Percentiles rank a stretch among this genome's conserved stretches.
Conservation (phyloP, 345 rosid genomes). For the Eucalyptus coolabah region DNA sequence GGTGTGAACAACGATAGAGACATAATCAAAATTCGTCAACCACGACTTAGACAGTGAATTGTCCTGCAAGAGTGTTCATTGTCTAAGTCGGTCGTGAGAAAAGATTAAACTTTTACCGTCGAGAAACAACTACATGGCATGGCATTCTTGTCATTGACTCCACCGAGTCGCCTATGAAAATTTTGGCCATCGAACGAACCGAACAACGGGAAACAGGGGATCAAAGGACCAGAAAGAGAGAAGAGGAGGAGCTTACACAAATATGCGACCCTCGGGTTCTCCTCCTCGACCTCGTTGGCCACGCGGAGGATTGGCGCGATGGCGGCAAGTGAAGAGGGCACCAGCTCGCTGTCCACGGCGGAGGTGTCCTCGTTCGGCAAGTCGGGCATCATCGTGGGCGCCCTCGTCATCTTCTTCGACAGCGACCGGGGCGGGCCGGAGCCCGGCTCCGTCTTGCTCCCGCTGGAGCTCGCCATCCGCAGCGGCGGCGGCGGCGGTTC, state of each 20-base stretch:
- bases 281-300: slow-evolving; percentile 69
- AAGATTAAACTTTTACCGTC: not conserved
- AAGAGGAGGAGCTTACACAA: slow-evolving; percentile 41
- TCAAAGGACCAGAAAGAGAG: not conserved
- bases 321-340: slow-evolving; percentile 68
- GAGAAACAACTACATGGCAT: not conserved
- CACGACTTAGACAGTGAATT: not conserved
- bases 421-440: slow-evolving; percentile 15
- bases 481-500: not conserved
- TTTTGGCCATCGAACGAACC: not conserved
- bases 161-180: not conserved
- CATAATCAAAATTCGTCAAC: not conserved
- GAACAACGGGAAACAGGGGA: not conserved
- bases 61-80: not conserved
- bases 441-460: slow-evolving; percentile 33
- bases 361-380: slow-evolving; percentile 28
- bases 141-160: not conserved
- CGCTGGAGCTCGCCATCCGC: slow-evolving; percentile 68
- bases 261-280: slow-evolving; percentile 76
- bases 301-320: slow-evolving; percentile 83
- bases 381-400: slow-evolving; percentile 34
- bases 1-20: not conserved
- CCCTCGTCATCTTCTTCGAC: slow-evolving; percentile 40
- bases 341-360: slow-evolving; percentile 71
- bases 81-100: not conserved